Evolutionary conservation across 2,329 filamentous ascomycete species (phyloP).

Genomic region (Colletotrichum sp.): DNA sequence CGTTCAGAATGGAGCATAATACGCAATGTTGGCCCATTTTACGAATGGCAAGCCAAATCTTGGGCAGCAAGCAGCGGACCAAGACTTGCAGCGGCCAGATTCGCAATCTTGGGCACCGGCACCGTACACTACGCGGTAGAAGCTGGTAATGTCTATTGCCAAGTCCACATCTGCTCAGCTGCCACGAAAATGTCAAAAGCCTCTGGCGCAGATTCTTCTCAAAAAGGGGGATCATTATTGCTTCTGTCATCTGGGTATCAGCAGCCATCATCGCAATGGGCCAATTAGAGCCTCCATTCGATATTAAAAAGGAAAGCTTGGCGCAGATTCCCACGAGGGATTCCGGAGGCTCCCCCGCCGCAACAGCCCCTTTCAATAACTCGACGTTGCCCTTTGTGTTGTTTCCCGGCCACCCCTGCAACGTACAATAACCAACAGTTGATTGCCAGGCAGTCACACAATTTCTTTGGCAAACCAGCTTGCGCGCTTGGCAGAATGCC

Average conservation of each 20-base stretch:
- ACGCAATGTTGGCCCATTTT: neutral
- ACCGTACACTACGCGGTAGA: neutral
- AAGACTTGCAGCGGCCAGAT: neutral
- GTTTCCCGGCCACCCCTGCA: neutral
- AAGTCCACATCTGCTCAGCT: neutral
- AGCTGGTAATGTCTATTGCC: neutral
- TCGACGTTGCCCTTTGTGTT: neutral
- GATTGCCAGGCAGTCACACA: neutral
- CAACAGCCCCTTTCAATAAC: neutral
- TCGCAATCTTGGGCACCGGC: neutral
- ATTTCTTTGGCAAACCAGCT: neutral
- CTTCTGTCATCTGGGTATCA: neutral
- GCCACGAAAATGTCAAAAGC: neutral
- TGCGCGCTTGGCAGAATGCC: neutral
- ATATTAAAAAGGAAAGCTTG: conserved; percentile 2
- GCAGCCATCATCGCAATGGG: neutral
- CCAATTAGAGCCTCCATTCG: neutral
- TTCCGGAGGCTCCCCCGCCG: conserved; percentile 9
- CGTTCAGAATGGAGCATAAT: neutral
- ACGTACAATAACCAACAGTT: neutral
- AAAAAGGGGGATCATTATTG: neutral
- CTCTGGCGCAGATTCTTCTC: neutral
- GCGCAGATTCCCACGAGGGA: neutral
- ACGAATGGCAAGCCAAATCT: neutral
- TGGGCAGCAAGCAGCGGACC: neutral